phyloP scores from a whole-genome alignment of 495 filamentous ascomycete genomes.

The Penicillium lagena region DNA sequence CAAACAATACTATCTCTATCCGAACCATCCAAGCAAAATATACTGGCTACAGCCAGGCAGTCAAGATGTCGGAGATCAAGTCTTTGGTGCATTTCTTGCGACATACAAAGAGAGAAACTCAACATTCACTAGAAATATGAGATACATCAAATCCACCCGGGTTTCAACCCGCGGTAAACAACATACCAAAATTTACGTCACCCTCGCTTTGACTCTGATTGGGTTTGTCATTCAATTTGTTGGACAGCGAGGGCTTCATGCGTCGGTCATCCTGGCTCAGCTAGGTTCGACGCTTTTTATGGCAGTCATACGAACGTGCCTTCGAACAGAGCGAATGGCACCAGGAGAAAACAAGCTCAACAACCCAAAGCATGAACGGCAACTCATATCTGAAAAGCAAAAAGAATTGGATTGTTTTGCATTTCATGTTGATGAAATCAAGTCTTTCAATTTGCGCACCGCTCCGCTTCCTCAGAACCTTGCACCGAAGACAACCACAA shows the following conservation, averaged over 20 bases:
- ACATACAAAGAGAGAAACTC: conserved; percentile 16
- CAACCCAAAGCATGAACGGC: conserved; percentile 15
- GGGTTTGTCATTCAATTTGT: conserved; percentile 48
- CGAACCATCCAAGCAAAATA: conserved; percentile 25
- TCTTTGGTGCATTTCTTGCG: conserved; percentile 31
- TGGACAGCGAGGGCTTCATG: conserved; percentile 42
- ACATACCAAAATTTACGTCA: conserved; percentile 9
- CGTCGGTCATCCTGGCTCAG: conserved; percentile 40
- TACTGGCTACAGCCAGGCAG: conserved; percentile 40
- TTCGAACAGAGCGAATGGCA: conserved; percentile 35
- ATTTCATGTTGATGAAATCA: conserved; percentile 22
- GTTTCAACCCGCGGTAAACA: conserved; percentile 3
- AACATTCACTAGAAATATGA: conserved; percentile 8
- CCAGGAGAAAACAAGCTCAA: conserved; percentile 29
- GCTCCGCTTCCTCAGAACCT: background rate
- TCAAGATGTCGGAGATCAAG: conserved; percentile 34
- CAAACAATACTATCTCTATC: conserved; percentile 18
- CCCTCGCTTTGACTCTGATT: conserved; percentile 25
- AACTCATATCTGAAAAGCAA: conserved; percentile 17
- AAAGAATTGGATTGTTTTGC: conserved; percentile 45
- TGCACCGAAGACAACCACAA: conserved; percentile 1
- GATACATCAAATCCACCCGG: conserved; percentile 30
- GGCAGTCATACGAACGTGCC: conserved; percentile 37
- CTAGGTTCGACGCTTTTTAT: conserved; percentile 40
- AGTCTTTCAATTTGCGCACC: conserved; percentile 17